Conservation (phyloP, 2,329 filamentous ascomycete genomes). For the Elsinoe ampelina region DNA sequence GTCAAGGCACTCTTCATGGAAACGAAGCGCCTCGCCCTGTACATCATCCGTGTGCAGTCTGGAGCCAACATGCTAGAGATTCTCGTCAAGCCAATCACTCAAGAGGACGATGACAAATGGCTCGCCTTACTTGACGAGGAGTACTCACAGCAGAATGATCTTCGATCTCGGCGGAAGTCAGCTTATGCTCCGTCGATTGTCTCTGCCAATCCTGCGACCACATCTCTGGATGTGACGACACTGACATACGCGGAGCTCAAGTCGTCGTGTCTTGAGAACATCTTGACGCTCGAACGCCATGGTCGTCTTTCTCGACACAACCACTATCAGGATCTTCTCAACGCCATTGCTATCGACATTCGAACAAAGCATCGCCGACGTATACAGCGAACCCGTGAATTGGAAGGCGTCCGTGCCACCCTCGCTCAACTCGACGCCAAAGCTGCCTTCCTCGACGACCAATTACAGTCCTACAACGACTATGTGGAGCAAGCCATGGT, state of each 20-base stretch:
- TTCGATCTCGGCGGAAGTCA: constrained; percentile 35
- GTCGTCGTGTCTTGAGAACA: constrained; percentile 84
- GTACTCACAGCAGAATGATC: constrained; percentile 38
- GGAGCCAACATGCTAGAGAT: constrained; percentile 91
- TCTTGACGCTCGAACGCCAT: constrained; percentile 71
- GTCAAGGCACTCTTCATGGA: constrained; percentile 94
- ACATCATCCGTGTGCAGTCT: constrained; percentile 94
- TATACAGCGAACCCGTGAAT: constrained; percentile 81
- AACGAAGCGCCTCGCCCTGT: constrained; percentile 91
- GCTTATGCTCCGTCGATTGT: constrained; percentile 17
- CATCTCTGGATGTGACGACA: constrained; percentile 73
- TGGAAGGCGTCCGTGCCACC: constrained; percentile 73
- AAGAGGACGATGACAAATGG: constrained; percentile 88
- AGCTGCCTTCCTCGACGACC: constrained; percentile 83
- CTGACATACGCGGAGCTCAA: constrained; percentile 91
- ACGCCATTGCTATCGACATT: constrained; percentile 93
- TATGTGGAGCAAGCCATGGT: constrained; percentile 99
- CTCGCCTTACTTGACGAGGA: constrained; percentile 71
- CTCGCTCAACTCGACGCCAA: constrained; percentile 71
- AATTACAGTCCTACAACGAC: constrained; percentile 96
- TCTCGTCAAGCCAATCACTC: constrained; percentile 75
- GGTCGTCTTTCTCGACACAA: constrained; percentile 81
- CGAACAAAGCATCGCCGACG: constrained; percentile 90
- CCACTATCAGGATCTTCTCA: constrained; percentile 94
- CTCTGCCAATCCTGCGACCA: constrained; percentile 16